phyloP scores from a whole-genome alignment of 2,329 filamentous ascomycete genomes.

The Aspergillus felis region DNA sequence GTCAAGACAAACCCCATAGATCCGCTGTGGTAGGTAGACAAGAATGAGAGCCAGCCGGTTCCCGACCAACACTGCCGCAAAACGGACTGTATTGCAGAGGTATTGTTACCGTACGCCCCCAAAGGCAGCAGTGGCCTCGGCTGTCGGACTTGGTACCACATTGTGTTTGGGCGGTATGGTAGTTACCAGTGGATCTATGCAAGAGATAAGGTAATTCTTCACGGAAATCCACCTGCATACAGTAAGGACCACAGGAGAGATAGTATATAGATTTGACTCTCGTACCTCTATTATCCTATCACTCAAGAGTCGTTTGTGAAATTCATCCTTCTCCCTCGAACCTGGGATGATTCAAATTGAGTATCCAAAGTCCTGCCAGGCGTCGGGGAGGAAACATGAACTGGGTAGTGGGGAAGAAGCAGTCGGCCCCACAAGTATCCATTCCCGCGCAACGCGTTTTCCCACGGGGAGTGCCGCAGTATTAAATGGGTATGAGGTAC shows the following conservation, averaged over 20 bases:
- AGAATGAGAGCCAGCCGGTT: background rate
- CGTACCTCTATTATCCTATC: no score
- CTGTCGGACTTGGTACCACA: conserved; percentile 9
- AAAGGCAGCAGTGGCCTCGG: conserved; percentile 18
- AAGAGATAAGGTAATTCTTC: no score
- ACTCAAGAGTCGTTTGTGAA: no score
- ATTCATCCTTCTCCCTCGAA: no score
- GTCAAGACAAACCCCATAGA: background rate
- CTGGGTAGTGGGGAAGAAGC: background rate
- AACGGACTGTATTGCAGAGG: conserved; percentile 1
- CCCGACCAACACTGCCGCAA: conserved; percentile 25
- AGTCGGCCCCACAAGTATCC: no score
- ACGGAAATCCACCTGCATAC: background rate
- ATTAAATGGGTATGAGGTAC: no score
- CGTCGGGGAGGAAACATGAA: background rate
- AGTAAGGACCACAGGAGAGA: background rate
- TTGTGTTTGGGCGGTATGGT: background rate
- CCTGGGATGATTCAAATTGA: no score
- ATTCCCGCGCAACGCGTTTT: no score
- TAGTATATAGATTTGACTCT: no score
- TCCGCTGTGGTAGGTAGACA: background rate
- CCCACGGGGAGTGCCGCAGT: no score
- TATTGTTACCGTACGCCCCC: conserved; percentile 25
- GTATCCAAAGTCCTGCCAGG: background rate
- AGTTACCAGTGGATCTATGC: background rate